Percentiles rank a stretch among this genome's conserved stretches.
These are phyloP conservation scores for Plenodomus tracheiphilus DNA, from an alignment of 2,329 filamentous ascomycete species.

Conservation along the genomic window DNA sequence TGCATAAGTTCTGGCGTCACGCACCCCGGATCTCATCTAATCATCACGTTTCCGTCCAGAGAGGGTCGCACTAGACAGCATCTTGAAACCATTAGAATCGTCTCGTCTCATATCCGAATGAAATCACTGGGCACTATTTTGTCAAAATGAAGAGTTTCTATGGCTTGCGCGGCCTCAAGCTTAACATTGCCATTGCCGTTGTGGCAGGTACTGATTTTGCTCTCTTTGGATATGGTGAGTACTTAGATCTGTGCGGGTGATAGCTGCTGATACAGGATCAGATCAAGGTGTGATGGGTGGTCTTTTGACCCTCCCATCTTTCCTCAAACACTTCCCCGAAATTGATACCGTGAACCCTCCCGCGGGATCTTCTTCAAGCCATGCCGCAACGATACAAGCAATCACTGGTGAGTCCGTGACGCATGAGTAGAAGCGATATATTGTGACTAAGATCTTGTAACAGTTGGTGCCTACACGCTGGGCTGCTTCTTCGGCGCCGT, in stretches of 20 bases:
- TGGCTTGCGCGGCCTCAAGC: constrained; percentile 65
- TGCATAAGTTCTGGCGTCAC: constrained; percentile 5
- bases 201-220: constrained; percentile 75
- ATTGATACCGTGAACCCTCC: constrained; percentile 46
- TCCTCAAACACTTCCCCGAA: constrained; percentile 52
- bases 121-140: not conserved
- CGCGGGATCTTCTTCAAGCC: constrained; percentile 31
- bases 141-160: constrained; percentile 54
- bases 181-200: constrained; percentile 70
- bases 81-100: not conserved
- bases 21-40: not conserved
- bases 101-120: not conserved
- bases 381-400: constrained; percentile 49
- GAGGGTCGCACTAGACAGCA: not conserved
- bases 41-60: not conserved
- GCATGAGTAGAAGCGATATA: not conserved
- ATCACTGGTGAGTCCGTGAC: constrained; percentile 35
- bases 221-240: constrained; percentile 63
- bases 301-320: constrained; percentile 69
- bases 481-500: constrained; percentile 52
- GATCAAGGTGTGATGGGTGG: constrained; percentile 60
- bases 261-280: constrained; percentile 14
- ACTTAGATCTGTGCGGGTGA: not conserved
- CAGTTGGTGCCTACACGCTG: constrained; percentile 41
- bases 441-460: constrained; percentile 15